Evolutionary conservation across 1,284 basidiomycete species (phyloP).

Genomic region (Leccinum subrobustum): DNA sequence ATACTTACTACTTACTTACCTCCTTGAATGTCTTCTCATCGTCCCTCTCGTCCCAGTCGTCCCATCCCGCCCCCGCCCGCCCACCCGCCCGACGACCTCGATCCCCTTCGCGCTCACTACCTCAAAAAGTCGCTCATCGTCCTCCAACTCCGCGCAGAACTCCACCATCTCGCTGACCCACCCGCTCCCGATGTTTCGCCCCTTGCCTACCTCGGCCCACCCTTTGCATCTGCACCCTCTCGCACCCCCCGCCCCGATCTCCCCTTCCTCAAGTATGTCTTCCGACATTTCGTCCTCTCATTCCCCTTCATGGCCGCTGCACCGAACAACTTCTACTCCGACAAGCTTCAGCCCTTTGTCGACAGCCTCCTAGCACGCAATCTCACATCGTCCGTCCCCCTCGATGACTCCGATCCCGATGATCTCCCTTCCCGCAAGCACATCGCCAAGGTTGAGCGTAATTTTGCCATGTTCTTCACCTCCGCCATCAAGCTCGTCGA

Average conservation of each 20-base stretch:
- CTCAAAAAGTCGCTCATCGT: slow-evolving; percentile 93
- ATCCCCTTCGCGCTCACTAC: slow-evolving; percentile 89
- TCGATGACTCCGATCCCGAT: slow-evolving; percentile 56
- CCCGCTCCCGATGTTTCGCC: slow-evolving; percentile 58
- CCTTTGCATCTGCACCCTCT: slow-evolving; percentile 69
- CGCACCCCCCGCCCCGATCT: slow-evolving; percentile 66
- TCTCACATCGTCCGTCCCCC: slow-evolving; percentile 60
- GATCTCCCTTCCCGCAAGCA: slow-evolving; percentile 57
- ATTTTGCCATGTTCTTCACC: slow-evolving; percentile 77
- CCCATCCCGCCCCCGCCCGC: slow-evolving; percentile 6
- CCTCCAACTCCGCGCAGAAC: slow-evolving; percentile 79
- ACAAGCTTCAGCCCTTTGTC: slow-evolving; percentile 91
- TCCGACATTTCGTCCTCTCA: slow-evolving; percentile 87
- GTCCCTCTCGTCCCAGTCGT: slow-evolving; percentile 17
- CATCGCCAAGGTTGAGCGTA: slow-evolving; percentile 77
- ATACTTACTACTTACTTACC: no score
- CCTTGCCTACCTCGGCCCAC: slow-evolving; percentile 83
- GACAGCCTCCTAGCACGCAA: slow-evolving; percentile 79
- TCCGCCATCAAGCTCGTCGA: slow-evolving; percentile 81
- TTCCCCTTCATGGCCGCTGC: slow-evolving; percentile 91
- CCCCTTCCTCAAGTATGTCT: slow-evolving; percentile 85
- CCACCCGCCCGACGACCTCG: slow-evolving; percentile 41
- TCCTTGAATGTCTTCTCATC: slow-evolving; percentile 1
- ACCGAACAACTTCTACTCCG: slow-evolving; percentile 85
- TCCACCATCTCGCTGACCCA: slow-evolving; percentile 64